Percentiles rank a stretch among this genome's conserved stretches.
Conservation (phyloP, 805 yeast genomes). For the Wickerhamiella vanderwaltii region DNA sequence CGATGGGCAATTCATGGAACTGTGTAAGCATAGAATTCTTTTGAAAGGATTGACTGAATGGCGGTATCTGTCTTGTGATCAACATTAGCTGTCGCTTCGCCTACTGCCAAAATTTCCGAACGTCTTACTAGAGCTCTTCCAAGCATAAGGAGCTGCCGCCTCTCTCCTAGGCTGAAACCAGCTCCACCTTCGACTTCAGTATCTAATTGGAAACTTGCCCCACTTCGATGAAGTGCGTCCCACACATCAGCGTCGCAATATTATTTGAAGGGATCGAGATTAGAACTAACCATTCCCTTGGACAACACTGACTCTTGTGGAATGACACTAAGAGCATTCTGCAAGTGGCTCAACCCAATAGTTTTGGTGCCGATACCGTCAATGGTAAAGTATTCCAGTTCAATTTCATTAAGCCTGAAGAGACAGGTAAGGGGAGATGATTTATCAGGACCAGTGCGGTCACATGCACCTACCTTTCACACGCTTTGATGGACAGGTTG, state of each 20-base stretch:
- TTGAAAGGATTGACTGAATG: conserved; percentile 46
- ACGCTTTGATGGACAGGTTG: conserved; percentile 36
- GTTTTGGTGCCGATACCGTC: conserved; percentile 57
- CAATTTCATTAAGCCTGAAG: conserved; percentile 53
- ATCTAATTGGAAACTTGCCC: conserved; percentile 50
- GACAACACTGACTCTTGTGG: conserved; percentile 86
- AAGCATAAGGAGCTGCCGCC: conserved; percentile 52
- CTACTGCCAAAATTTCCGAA: conserved; percentile 49
- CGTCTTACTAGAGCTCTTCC: conserved; percentile 60
- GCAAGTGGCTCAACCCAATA: conserved; percentile 53
- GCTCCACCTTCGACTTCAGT: conserved; percentile 50
- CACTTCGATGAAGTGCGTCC: conserved; percentile 54
- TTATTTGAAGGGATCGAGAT: conserved; percentile 62
- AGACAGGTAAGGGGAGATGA: conserved; percentile 57
- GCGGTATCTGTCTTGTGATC: conserved; percentile 60
- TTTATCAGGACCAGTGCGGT: conserved; percentile 86
- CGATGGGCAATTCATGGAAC: conserved; percentile 66
- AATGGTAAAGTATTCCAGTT: conserved; percentile 41
- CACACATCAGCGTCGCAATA: conserved; percentile 52
- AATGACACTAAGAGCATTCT: conserved; percentile 65
- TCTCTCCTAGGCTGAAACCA: conserved; percentile 56
- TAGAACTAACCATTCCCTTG: conserved; percentile 63
- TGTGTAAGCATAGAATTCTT: conserved; percentile 50
- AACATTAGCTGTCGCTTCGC: conserved; percentile 69
- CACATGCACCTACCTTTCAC: conserved; percentile 74